Evolutionary conservation across 164 flowering plant genomes (phyloP).

Genomic region (Liriodendron chinense): DNA sequence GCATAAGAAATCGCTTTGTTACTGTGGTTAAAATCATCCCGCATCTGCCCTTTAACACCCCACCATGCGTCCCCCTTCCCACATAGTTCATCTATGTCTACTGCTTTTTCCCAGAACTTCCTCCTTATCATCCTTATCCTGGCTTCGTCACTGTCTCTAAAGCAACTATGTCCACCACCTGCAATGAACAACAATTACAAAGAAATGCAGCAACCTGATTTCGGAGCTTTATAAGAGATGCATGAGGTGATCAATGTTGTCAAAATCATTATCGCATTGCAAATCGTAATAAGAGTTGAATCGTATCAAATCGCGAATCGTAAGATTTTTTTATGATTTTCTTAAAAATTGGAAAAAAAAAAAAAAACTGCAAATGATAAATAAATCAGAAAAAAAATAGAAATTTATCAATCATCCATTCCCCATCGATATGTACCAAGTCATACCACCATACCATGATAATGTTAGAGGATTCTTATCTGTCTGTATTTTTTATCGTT

Average conservation of each 20-base stretch:
- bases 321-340: too few relatives aligned
- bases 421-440: too few relatives aligned
- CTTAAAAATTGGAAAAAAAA: too few relatives aligned
- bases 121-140: conserved; percentile 66
- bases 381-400: too few relatives aligned
- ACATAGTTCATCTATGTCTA: conserved; percentile 74
- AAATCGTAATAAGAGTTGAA: too few relatives aligned
- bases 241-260: background rate
- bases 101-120: conserved; percentile 95
- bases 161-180: conserved; percentile 99
- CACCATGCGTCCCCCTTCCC: conserved; percentile 91
- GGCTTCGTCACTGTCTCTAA: conserved; percentile 88
- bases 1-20: conserved; percentile 58
- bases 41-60: conserved; percentile 93
- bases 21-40: conserved; percentile 84
- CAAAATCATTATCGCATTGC: too few relatives aligned
- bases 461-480: too few relatives aligned
- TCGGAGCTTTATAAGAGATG: background rate
- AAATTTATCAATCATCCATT: too few relatives aligned
- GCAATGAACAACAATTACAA: conserved; percentile 5
- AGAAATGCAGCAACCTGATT: background rate
- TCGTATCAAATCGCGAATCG: too few relatives aligned
- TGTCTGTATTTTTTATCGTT: too few relatives aligned
- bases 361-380: too few relatives aligned
- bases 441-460: too few relatives aligned